A percentile compares a stretch with the other conserved stretches of the same genome.
Conservation (phyloP, 257 asterid genomes). For the Penstemon eatonii region DNA sequence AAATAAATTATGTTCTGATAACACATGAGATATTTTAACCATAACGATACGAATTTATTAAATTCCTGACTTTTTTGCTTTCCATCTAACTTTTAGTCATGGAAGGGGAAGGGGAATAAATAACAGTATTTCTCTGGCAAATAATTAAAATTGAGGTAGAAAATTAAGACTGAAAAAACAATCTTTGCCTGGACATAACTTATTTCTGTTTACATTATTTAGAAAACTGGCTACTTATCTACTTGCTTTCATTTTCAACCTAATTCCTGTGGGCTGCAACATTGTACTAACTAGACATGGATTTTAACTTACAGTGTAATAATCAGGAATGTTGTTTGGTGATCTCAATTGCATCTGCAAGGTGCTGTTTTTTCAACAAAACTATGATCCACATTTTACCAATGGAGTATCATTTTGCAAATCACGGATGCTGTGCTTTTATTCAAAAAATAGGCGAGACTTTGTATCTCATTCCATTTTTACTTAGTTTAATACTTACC, state of each 20-base stretch:
- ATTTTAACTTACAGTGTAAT: too few relatives aligned
- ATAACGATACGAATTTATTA: not conserved
- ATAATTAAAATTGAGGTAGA: not conserved
- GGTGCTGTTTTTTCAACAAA: constrained; percentile 3
- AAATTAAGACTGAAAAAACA: constrained; percentile 7
- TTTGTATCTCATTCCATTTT: not conserved
- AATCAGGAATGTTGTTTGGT: not conserved
- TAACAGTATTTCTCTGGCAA: not conserved
- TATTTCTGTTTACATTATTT: not conserved
- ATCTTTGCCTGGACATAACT: not conserved
- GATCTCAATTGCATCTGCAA: not conserved
- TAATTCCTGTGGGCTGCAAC: too few relatives aligned
- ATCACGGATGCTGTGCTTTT: not conserved
- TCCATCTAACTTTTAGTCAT: too few relatives aligned
- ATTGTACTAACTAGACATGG: not conserved
- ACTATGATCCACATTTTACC: not conserved
- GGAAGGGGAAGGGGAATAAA: not conserved
- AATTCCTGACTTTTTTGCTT: too few relatives aligned
- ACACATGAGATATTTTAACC: not conserved
- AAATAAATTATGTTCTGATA: not conserved
- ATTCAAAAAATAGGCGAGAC: not conserved
- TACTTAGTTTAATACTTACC: not conserved
- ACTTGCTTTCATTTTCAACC: not conserved
- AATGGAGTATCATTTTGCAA: too few relatives aligned
- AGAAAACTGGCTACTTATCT: constrained; percentile 9